A percentile compares a stretch with the other conserved stretches of the same genome.
phyloP scores from a whole-genome alignment of 768 basidiomycete genomes.

The Lepiota brunneoincarnata region DNA sequence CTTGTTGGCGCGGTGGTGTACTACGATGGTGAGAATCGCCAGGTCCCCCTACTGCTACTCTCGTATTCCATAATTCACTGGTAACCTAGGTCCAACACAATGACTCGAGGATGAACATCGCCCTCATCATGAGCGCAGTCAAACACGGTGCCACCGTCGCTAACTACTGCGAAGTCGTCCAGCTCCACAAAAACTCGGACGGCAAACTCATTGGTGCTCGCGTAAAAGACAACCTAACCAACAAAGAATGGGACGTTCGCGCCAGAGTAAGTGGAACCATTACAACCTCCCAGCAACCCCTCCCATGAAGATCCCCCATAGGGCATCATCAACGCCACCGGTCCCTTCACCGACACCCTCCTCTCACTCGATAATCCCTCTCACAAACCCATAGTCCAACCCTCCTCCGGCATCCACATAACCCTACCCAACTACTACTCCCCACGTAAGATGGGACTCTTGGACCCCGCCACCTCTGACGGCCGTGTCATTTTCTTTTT shows the following conservation, averaged over 20 bases:
- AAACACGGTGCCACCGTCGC: constrained; percentile 84
- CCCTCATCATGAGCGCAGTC: constrained; percentile 91
- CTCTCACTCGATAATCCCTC: constrained; percentile 75
- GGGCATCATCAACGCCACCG: constrained; percentile 96
- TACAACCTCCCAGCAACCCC: not conserved
- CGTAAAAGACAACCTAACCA: constrained; percentile 80
- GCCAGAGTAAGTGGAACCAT: constrained; percentile 54
- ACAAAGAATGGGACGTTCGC: constrained; percentile 76
- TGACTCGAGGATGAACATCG: constrained; percentile 97
- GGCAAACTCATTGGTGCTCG: constrained; percentile 73
- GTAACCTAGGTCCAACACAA: constrained; percentile 85
- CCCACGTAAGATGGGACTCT: constrained; percentile 89
- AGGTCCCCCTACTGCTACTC: no score
- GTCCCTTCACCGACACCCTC: constrained; percentile 87
- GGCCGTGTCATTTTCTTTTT: constrained; percentile 99
- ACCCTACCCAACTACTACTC: constrained; percentile 97
- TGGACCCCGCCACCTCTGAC: constrained; percentile 94
- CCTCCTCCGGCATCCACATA: constrained; percentile 93
- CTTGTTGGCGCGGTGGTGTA: constrained; percentile 95
- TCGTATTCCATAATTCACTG: no score
- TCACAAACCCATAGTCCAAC: constrained; percentile 85
- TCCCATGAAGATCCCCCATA: constrained; percentile 24
- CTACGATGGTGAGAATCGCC: constrained; percentile 75
- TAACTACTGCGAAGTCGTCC: constrained; percentile 87
- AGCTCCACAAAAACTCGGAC: constrained; percentile 63